Percentiles rank a stretch among this genome's conserved stretches.
phyloP scores from a whole-genome alignment of 1,284 basidiomycete species.

The Ceratorhiza oryzae-sativae region DNA sequence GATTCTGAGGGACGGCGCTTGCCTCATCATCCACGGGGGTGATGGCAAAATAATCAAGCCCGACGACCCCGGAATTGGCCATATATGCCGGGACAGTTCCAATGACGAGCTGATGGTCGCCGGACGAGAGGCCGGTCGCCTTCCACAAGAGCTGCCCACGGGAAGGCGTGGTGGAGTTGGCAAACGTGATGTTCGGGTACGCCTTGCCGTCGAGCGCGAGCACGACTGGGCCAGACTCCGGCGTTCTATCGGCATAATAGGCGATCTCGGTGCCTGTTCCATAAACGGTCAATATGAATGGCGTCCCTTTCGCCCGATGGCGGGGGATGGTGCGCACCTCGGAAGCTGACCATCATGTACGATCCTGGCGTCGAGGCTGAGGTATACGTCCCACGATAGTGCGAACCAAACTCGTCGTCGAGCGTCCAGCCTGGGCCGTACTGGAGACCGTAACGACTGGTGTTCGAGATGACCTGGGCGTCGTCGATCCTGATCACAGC shows the following conservation, averaged over 20 bases:
- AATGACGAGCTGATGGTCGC: conserved; percentile 12
- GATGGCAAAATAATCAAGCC: neutral
- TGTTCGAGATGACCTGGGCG: neutral
- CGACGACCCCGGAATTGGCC: neutral
- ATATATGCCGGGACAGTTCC: neutral
- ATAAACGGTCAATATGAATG: neutral
- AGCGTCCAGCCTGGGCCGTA: neutral
- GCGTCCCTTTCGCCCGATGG: neutral
- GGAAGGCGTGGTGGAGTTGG: neutral
- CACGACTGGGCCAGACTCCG: neutral
- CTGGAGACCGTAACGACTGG: conserved; percentile 3
- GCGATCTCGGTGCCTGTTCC: neutral
- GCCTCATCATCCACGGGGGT: neutral
- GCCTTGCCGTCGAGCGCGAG: conserved; percentile 1
- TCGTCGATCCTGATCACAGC: conserved; percentile 1
- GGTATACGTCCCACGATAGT: neutral
- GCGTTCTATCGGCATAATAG: neutral
- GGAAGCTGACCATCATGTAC: neutral
- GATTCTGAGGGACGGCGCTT: neutral
- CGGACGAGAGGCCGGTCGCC: neutral
- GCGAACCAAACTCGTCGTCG: neutral
- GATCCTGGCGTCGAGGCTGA: neutral
- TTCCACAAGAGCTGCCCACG: neutral
- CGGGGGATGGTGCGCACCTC: neutral
- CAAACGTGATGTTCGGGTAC: neutral